Percentiles rank a stretch among this genome's conserved stretches.
These are phyloP conservation scores for Botrytis squamosa DNA, from an alignment of 2,329 filamentous ascomycete species.

Conservation along the genomic window DNA sequence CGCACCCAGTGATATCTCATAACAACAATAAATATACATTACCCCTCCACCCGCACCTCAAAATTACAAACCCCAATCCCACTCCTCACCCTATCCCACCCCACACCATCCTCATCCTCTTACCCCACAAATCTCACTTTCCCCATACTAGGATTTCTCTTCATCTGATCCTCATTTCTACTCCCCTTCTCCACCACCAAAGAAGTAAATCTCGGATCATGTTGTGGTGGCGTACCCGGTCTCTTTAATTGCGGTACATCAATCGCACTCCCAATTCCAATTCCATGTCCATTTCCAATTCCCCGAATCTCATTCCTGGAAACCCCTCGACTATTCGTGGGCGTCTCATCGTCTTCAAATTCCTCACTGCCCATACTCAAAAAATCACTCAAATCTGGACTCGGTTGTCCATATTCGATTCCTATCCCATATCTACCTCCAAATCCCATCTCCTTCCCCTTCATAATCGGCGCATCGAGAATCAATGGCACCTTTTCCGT, in stretches of 20 bases:
- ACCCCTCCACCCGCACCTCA: too few species aligned
- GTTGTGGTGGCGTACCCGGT: neutral
- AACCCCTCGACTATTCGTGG: slow-evolving; percentile 26
- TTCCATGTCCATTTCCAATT: neutral
- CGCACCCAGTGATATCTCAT: slow-evolving; percentile 2
- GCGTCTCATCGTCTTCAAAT: slow-evolving; percentile 34
- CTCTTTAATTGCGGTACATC: neutral
- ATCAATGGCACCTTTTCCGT: slow-evolving; percentile 34
- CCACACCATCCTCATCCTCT: neutral
- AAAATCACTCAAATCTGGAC: slow-evolving; percentile 37
- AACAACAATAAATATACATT: slow-evolving; percentile 10
- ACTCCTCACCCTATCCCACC: neutral
- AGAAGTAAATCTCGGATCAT: slow-evolving; percentile 30
- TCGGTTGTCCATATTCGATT: slow-evolving; percentile 32
- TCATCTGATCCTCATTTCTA: slow-evolving; percentile 21
- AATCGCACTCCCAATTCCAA: neutral
- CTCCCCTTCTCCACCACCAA: slow-evolving; percentile 22
- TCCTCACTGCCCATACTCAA: slow-evolving; percentile 29
- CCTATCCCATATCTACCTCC: neutral
- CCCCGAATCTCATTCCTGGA: neutral
- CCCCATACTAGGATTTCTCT: neutral
- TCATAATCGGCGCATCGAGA: slow-evolving; percentile 33
- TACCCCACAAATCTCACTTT: neutral
- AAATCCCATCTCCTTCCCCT: slow-evolving; percentile 9
- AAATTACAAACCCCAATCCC: neutral